Evolutionary conservation across 2,329 filamentous ascomycete species (phyloP).

Genomic region (Alternaria longipes): DNA sequence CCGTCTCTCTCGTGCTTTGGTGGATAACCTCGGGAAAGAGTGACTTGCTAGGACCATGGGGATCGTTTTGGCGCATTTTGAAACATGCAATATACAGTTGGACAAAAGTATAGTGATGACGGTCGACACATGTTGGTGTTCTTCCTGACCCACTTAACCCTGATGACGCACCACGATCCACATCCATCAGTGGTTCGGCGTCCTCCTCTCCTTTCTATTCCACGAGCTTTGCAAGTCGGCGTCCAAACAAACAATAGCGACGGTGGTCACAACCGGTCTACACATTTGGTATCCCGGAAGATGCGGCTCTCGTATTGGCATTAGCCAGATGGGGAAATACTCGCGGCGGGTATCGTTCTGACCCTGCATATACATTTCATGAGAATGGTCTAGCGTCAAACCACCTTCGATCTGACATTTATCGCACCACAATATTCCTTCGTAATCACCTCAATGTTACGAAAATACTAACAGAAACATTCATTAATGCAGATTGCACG

Average conservation of each 20-base stretch:
- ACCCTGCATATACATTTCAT: conserved; percentile 32
- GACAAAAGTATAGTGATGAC: not conserved
- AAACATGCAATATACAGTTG: not conserved
- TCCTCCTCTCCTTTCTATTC: not conserved
- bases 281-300: not conserved
- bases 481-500: conserved; percentile 24
- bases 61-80: not conserved
- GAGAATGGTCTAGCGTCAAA: conserved; percentile 33
- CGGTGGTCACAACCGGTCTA: not conserved
- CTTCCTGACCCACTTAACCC: not conserved
- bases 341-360: conserved; percentile 3
- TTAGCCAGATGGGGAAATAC: not conserved
- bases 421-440: conserved; percentile 13
- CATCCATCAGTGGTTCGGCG: not conserved
- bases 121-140: not conserved
- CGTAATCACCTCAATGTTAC: conserved; percentile 8
- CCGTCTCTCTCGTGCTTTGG: not conserved
- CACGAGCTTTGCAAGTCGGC: not conserved
- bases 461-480: conserved; percentile 12
- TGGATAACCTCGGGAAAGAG: not conserved
- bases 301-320: not conserved
- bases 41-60: not conserved
- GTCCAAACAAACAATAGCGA: not conserved
- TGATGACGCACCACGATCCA: conserved; percentile 8
- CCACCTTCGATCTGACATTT: conserved; percentile 16